Conservation (phyloP, 1,284 basidiomycete genomes). For the Sanghuangporus weigelae region DNA sequence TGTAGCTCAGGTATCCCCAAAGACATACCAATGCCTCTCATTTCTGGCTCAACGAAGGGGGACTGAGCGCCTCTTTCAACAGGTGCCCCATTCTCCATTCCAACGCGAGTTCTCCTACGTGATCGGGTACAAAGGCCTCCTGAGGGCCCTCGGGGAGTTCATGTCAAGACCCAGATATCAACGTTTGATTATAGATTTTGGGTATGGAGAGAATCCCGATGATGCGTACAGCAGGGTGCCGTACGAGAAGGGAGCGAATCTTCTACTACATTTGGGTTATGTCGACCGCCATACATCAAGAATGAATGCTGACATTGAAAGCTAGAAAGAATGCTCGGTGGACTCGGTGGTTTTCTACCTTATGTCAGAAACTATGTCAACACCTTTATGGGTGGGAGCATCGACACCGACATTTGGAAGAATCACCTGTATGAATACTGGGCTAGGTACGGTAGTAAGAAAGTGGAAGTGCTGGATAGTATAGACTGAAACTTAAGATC, state of each 20-base stretch:
- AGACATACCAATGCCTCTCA: slow-evolving; percentile 67
- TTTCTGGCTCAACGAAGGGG: slow-evolving; percentile 93
- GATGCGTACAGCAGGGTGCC: slow-evolving; percentile 70
- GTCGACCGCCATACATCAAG: neutral
- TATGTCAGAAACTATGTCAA: slow-evolving; percentile 80
- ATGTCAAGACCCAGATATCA: slow-evolving; percentile 68
- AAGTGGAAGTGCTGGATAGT: slow-evolving; percentile 63
- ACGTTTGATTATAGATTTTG: slow-evolving; percentile 78
- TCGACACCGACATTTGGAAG: slow-evolving; percentile 88
- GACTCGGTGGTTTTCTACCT: slow-evolving; percentile 79
- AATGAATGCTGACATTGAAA: neutral
- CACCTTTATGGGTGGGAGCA: slow-evolving; percentile 75
- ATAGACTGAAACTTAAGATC: slow-evolving; percentile 73
- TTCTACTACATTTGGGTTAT: slow-evolving; percentile 49
- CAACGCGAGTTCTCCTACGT: slow-evolving; percentile 80
- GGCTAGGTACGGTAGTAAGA: slow-evolving; percentile 52
- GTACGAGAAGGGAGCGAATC: slow-evolving; percentile 75
- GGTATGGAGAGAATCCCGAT: slow-evolving; percentile 79
- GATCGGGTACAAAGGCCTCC: slow-evolving; percentile 73
- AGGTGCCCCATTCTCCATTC: slow-evolving; percentile 69
- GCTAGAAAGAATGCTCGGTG: slow-evolving; percentile 77
- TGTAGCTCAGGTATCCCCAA: neutral
- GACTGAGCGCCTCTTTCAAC: slow-evolving; percentile 84
- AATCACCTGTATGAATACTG: slow-evolving; percentile 82
- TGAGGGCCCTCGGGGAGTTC: slow-evolving; percentile 67